Evolutionary conservation across 768 basidiomycete species (phyloP), one percentile per base, ranked within the genome.

Genomic region (Hydnum rufescens): DNA sequence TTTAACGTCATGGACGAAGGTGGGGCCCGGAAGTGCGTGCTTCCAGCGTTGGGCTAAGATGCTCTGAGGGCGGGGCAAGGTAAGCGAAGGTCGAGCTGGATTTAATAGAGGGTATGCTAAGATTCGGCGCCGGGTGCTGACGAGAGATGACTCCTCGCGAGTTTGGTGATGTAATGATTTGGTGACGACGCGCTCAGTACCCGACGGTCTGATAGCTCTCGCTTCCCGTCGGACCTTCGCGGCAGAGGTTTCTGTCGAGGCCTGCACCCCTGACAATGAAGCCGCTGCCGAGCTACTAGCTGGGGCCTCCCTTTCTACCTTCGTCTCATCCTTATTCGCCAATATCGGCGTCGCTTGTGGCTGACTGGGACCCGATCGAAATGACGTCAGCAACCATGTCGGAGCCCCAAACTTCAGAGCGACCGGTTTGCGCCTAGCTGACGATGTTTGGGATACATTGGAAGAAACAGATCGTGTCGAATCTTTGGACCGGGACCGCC

Each of bases 31-130:
- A 60, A 83, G 80, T 55, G 82, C 74, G 61, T 93, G 87, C 57
- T 92, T 79, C 90, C 92, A 96, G 19, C 90, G 70, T 42, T 83
- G 71, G 2, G 88, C 86, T n/a, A 89, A 75, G 6, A 77, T 78
- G 1, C 76, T 71, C 56, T 82, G 79, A 0, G 73, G 67, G 53
- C 78, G 74, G 0, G 80, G 72, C 6, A 81, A 69, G 0, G 71
- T 64, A 3, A 71, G 65, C 42, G 71, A 70, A 1, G 77, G 78
- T 42, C 75, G 76, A 0, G 78, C 80, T 0, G 86, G 86, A 55
- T 87, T 86, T 31, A 74, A 68, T 4, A 73, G 68, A 18, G 32
- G 65, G 59, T 29, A 65, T 6, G 49, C 13, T 31, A 31, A 50
- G 18, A 31, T 50, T 8, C 29, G 49, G 5, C 26, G 26, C 5